Percentiles rank a stretch among this genome's conserved stretches.
These are phyloP conservation scores for Globisporangium viniferum DNA, from an alignment of 352 stramenopile genomes.

Conservation along the genomic window DNA sequence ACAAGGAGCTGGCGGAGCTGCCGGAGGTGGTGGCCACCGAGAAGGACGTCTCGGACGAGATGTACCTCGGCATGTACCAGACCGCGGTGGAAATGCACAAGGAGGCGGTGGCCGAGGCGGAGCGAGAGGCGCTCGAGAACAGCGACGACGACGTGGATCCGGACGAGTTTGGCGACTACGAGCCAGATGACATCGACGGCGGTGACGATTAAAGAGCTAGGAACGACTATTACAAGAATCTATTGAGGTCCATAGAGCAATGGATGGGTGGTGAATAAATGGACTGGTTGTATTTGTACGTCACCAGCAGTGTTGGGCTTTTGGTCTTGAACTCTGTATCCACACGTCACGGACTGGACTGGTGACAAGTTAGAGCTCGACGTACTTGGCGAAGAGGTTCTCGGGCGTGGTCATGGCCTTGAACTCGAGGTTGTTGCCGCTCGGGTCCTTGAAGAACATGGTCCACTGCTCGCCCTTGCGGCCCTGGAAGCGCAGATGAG, in stretches of 20 bases:
- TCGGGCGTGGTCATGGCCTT: constrained; percentile 97
- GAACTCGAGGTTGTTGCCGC: constrained; percentile 98
- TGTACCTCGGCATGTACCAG: constrained; percentile 87
- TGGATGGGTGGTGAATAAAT: neutral
- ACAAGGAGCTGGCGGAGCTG: constrained; percentile 70
- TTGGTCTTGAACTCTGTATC: neutral
- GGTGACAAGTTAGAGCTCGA: constrained; percentile 48
- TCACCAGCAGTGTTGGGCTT: constrained; percentile 7
- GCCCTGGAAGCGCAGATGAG: constrained; percentile 92
- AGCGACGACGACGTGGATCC: constrained; percentile 36
- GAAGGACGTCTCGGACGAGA: constrained; percentile 61
- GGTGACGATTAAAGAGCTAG: constrained; percentile 28
- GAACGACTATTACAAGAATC: neutral
- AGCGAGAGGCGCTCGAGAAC: constrained; percentile 27
- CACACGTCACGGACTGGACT: neutral
- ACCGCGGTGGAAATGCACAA: constrained; percentile 87
- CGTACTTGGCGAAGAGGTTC: constrained; percentile 99
- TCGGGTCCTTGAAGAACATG: constrained; percentile 99
- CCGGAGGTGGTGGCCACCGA: constrained; percentile 44
- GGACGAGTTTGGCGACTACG: constrained; percentile 48
- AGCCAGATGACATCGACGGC: constrained; percentile 53
- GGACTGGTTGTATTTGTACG: constrained; percentile 13
- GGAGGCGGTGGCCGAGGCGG: constrained; percentile 43
- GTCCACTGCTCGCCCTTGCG: constrained; percentile 97
- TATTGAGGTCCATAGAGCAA: neutral